Conservation (phyloP, 306 rosid species). For the Cucumis melo region DNA sequence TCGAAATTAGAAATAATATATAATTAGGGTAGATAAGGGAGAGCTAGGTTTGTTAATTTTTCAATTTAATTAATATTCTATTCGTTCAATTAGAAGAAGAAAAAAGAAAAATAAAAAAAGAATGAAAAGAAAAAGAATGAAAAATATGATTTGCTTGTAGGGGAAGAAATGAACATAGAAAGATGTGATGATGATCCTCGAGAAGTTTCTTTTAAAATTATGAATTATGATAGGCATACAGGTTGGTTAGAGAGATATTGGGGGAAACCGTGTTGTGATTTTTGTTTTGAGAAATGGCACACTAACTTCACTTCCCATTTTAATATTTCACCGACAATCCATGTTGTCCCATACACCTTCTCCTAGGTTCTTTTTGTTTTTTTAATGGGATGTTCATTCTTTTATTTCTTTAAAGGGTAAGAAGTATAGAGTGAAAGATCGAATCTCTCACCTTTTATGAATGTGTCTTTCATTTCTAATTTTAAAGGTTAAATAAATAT, state of each 20-base stretch:
- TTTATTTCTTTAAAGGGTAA: too few relatives aligned
- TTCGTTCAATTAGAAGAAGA: not conserved
- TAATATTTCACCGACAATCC: not conserved
- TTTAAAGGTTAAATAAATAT: too few relatives aligned
- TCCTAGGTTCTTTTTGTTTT: not conserved
- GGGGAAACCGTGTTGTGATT: not conserved
- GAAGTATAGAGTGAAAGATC: too few relatives aligned
- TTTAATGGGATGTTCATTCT: too few relatives aligned
- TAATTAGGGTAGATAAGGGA: too few relatives aligned
- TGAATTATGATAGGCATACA: not conserved
- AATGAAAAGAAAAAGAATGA: too few relatives aligned
- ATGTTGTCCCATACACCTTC: not conserved
- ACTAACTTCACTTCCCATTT: not conserved
- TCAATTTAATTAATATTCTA: too few relatives aligned
- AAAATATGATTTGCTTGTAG: not conserved
- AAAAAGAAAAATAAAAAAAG: too few relatives aligned
- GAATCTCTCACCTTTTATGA: too few relatives aligned
- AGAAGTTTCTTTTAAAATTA: not conserved
- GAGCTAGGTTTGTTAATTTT: too few relatives aligned
- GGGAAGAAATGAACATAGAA: not conserved
- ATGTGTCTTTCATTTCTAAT: too few relatives aligned
- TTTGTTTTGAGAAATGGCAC: not conserved
- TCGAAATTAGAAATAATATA: not conserved
- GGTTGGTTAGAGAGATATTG: not conserved
- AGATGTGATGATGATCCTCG: not conserved